Evolutionary conservation across 2,329 filamentous ascomycete genomes (phyloP).

Genomic region (Ceratocystis alfenasii): DNA sequence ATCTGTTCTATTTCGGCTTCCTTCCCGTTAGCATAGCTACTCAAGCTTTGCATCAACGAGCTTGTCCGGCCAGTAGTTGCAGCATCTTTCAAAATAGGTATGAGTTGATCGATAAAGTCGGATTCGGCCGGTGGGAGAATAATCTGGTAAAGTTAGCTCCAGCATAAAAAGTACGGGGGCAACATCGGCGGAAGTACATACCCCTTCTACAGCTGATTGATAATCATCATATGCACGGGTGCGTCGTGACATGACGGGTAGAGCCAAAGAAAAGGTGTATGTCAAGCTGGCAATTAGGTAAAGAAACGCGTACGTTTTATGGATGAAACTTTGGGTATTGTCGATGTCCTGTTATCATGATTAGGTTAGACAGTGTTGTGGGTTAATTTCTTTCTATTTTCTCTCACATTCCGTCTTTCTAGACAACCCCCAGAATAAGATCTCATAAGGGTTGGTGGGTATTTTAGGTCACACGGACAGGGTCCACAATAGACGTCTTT

Average conservation of each 20-base stretch:
- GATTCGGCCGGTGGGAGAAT: slow-evolving; percentile 82
- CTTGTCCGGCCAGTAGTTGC: slow-evolving; percentile 42
- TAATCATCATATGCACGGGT: slow-evolving; percentile 38
- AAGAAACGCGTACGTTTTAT: no score
- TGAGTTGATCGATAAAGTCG: slow-evolving; percentile 91
- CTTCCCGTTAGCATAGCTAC: slow-evolving; percentile 68
- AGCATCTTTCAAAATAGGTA: slow-evolving; percentile 86
- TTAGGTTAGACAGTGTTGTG: no score
- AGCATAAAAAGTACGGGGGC: slow-evolving; percentile 23
- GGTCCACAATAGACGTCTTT: neutral
- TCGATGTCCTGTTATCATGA: no score
- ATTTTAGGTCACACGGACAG: neutral
- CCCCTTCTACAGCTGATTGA: slow-evolving; percentile 37
- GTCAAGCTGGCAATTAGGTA: no score
- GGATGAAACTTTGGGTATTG: neutral
- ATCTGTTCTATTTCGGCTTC: slow-evolving; percentile 89
- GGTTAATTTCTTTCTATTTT: neutral
- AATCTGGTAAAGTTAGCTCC: slow-evolving; percentile 46
- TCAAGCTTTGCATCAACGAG: slow-evolving; percentile 24
- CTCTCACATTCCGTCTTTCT: neutral
- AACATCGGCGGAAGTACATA: slow-evolving; percentile 23
- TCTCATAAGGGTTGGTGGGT: neutral
- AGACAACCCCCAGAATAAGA: neutral
- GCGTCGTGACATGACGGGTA: slow-evolving; percentile 34
- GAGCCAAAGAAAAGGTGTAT: no score